These are phyloP conservation scores for Phyllosticta ampelicida DNA, from an alignment of 2,329 filamentous ascomycete species.

Conservation along the genomic window DNA sequence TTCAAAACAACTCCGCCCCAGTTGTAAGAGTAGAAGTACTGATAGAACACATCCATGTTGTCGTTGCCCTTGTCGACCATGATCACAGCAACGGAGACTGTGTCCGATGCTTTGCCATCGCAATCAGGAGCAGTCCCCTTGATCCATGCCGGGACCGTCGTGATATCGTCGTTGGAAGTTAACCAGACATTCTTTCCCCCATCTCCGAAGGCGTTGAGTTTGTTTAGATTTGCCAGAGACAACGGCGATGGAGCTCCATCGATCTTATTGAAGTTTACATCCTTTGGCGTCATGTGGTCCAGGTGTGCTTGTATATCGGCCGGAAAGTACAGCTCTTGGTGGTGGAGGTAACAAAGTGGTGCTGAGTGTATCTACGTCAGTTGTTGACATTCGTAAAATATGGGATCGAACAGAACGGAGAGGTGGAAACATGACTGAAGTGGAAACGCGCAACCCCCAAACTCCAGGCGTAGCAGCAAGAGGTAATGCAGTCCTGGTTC, in stretches of 20 bases:
- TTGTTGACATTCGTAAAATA: neutral
- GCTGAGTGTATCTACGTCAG: conserved; percentile 17
- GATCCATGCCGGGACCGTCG: conserved; percentile 33
- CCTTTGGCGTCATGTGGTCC: conserved; percentile 28
- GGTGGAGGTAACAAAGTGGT: conserved; percentile 36
- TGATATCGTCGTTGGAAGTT: conserved; percentile 34
- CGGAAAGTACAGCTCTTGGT: conserved; percentile 32
- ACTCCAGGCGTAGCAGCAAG: neutral
- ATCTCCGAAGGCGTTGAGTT: conserved; percentile 25
- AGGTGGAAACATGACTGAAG: neutral
- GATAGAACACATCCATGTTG: conserved; percentile 50
- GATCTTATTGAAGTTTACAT: conserved; percentile 25
- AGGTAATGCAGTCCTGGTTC: neutral
- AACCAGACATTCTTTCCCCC: conserved; percentile 27
- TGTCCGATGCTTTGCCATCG: conserved; percentile 40
- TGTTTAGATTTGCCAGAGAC: conserved; percentile 32
- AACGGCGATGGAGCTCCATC: conserved; percentile 26
- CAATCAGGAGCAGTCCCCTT: conserved; percentile 44
- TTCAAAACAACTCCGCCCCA: conserved; percentile 41
- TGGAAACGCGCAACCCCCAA: neutral
- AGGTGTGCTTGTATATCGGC: conserved; percentile 34
- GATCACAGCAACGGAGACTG: conserved; percentile 43
- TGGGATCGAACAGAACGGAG: neutral
- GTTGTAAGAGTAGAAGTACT: conserved; percentile 52
- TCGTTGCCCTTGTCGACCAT: conserved; percentile 45